Evolutionary conservation across 371 early-diverging fungal species (phyloP).

Genomic region (Synchytrium microbalum): DNA sequence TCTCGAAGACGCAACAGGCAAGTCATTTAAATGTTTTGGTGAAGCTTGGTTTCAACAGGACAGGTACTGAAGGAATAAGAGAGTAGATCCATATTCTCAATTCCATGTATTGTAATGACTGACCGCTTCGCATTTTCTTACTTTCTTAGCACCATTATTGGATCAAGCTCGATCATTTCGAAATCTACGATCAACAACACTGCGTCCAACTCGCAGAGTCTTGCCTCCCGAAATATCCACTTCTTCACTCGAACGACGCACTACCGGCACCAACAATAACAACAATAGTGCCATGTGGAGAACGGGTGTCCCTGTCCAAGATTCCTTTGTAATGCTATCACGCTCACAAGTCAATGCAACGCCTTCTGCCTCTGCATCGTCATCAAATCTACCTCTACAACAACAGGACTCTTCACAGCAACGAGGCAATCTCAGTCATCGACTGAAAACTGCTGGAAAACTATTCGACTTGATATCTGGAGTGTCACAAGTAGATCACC

Average conservation of each 20-base stretch:
- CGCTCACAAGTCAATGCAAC: constrained; percentile 16
- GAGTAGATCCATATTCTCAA: no score
- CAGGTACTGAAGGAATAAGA: no score
- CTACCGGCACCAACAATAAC: neutral
- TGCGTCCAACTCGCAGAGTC: no score
- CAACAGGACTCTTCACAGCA: constrained; percentile 9
- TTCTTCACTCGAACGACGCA: neutral
- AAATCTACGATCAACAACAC: no score
- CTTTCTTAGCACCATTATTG: no score
- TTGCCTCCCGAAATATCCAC: neutral
- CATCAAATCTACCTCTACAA: constrained; percentile 6
- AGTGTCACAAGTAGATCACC: constrained; percentile 68
- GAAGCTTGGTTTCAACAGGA: no score
- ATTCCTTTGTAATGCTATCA: constrained; percentile 41
- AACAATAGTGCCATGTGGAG: constrained; percentile 1
- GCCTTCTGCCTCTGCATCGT: neutral
- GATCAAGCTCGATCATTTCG: no score
- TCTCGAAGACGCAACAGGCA: constrained; percentile 18
- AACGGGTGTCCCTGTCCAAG: constrained; percentile 19
- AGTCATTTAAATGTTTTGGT: constrained; percentile 4
- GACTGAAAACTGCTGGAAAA: constrained; percentile 55
- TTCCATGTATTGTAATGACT: no score
- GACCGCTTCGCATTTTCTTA: no score
- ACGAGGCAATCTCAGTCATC: constrained; percentile 39
- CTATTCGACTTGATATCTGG: constrained; percentile 64